Percentiles rank a stretch among this genome's conserved stretches.
These are phyloP conservation scores for Serendipita sp. DNA, from an alignment of 768 basidiomycete genomes.

Conservation along the genomic window DNA sequence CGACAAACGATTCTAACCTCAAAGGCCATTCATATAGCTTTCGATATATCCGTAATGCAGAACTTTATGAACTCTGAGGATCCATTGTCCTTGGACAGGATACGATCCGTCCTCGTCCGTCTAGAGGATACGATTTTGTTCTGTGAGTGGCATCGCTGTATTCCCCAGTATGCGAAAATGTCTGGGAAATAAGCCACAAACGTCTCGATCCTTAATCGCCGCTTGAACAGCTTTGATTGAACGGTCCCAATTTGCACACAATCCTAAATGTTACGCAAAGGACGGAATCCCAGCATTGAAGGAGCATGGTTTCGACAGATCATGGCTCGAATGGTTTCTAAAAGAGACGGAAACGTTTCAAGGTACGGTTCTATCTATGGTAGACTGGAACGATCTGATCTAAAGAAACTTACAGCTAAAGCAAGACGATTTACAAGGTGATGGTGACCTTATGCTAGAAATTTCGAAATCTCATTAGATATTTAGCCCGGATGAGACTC, in stretches of 20 bases:
- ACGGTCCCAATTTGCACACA: slow-evolving; percentile 90
- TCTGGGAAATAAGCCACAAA: neutral
- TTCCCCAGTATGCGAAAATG: neutral
- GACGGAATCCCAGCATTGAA: slow-evolving; percentile 66
- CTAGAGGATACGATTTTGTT: slow-evolving; percentile 99
- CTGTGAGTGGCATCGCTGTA: slow-evolving; percentile 17
- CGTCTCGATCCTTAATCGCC: neutral
- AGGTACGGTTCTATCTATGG: slow-evolving; percentile 35
- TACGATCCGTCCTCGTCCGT: slow-evolving; percentile 70
- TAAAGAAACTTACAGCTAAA: slow-evolving; percentile 48
- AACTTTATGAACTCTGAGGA: slow-evolving; percentile 58
- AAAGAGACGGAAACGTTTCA: slow-evolving; percentile 91
- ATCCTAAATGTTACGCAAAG: slow-evolving; percentile 70
- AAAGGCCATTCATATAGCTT: no score
- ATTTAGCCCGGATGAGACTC: slow-evolving; percentile 88
- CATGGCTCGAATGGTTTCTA: slow-evolving; percentile 96
- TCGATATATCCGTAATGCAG: slow-evolving; percentile 15
- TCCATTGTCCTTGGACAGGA: slow-evolving; percentile 75
- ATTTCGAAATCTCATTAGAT: neutral
- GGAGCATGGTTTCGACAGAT: slow-evolving; percentile 59
- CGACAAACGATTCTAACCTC: no score
- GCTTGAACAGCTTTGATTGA: slow-evolving; percentile 57
- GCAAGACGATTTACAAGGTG: slow-evolving; percentile 90
- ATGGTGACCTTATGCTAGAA: slow-evolving; percentile 7
- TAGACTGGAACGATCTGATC: neutral